Conservation (phyloP, 148 eudicot species). For the Polygonum aviculare region DNA sequence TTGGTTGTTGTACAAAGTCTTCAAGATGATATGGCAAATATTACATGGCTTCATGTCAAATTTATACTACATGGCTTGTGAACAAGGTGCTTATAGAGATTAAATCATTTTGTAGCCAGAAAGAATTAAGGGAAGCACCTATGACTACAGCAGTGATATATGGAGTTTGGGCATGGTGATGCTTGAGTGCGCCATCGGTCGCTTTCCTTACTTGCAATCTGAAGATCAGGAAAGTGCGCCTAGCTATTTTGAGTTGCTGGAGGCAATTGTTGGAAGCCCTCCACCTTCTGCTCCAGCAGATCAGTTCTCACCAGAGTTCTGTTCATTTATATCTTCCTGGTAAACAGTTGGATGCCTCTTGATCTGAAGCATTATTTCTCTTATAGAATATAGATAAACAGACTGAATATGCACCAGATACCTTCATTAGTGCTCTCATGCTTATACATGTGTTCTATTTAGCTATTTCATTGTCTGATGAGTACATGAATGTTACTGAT, state of each 20-base stretch:
- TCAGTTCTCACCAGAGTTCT: constrained; percentile 97
- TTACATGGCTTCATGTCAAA: background rate
- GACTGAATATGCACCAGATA: background rate
- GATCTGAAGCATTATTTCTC: background rate
- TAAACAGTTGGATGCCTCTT: constrained; percentile 14
- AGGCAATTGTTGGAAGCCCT: constrained; percentile 70
- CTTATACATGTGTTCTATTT: background rate
- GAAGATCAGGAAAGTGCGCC: constrained; percentile 78
- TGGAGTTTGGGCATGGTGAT: constrained; percentile 98
- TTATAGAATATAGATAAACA: background rate
- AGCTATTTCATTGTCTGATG: background rate
- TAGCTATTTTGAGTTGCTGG: constrained; percentile 89
- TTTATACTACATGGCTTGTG: background rate
- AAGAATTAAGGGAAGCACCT: constrained; percentile 86
- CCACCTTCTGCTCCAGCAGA: constrained; percentile 92
- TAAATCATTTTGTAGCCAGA: constrained; percentile 51
- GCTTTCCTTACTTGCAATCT: constrained; percentile 78
- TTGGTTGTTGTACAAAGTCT: background rate
- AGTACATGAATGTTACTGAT: background rate
- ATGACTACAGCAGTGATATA: constrained; percentile 89
- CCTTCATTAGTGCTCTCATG: background rate
- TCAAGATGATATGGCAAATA: background rate
- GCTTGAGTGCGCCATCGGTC: constrained; percentile 97
- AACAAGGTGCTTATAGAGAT: background rate
- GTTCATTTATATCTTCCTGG: constrained; percentile 92